These are phyloP conservation scores for Tuber aestivum DNA, from an alignment of 495 filamentous ascomycete species.

Conservation along the genomic window DNA sequence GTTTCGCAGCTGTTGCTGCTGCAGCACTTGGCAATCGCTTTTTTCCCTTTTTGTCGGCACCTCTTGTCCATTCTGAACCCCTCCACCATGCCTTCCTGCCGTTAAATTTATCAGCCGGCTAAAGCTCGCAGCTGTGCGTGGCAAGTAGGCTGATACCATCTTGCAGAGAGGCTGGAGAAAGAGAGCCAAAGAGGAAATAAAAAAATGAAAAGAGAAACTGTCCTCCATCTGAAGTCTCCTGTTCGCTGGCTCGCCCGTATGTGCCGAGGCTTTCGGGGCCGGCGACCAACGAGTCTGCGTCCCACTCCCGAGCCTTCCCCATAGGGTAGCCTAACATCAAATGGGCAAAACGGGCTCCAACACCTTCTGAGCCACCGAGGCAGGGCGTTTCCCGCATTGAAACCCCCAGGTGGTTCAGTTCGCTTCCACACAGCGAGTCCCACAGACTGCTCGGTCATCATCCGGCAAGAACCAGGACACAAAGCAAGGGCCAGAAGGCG, in stretches of 20 bases:
- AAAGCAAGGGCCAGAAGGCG: too few species aligned
- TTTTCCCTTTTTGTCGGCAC: slow-evolving; percentile 22
- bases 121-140: slow-evolving; percentile 10
- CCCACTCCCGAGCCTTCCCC: slow-evolving; percentile 10
- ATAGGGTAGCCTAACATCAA: slow-evolving; percentile 23
- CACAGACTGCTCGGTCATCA: too few species aligned
- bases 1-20: slow-evolving; percentile 31
- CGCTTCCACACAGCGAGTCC: slow-evolving; percentile 18
- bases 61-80: slow-evolving; percentile 15
- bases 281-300: not conserved
- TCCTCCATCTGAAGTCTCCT: not conserved
- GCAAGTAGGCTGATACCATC: slow-evolving; percentile 23
- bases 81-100: not conserved
- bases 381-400: not conserved
- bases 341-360: slow-evolving; percentile 11
- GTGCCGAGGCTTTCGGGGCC: not conserved
- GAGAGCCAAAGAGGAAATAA: not conserved
- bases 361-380: not conserved
- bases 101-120: slow-evolving; percentile 38
- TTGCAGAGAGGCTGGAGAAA: slow-evolving; percentile 6
- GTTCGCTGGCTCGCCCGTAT: not conserved
- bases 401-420: slow-evolving; percentile 17
- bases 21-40: slow-evolving; percentile 30
- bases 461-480: too few species aligned
- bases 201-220: not conserved